Percentiles rank a stretch among this genome's conserved stretches.
Evolutionary conservation across 108 stramenopile species (phyloP).

Genomic region (Nannochloropsis salina): DNA sequence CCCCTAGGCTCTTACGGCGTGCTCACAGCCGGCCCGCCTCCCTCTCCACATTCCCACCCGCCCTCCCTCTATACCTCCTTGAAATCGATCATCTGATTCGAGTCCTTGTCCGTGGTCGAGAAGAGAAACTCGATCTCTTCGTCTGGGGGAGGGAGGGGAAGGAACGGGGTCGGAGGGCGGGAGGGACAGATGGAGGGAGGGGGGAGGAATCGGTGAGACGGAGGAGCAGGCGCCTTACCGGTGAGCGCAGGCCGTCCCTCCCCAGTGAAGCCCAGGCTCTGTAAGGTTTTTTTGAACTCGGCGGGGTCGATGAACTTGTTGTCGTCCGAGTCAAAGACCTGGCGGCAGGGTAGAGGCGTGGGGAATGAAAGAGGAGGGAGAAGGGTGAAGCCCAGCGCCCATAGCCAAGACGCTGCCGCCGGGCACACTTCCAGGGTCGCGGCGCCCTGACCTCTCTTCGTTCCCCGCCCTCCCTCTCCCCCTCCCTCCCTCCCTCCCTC

Average conservation of each 20-base stretch:
- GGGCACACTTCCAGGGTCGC: too few species aligned
- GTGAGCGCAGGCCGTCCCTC: conserved; percentile 7
- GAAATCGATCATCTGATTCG: background rate
- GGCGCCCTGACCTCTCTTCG: too few species aligned
- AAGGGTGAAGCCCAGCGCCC: background rate
- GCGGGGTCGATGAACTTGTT: background rate
- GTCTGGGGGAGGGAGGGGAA: background rate
- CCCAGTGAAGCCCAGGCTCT: conserved; percentile 10
- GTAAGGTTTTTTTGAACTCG: conserved; percentile 18
- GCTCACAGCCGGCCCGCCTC: background rate
- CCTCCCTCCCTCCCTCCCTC: background rate
- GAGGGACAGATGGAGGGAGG: background rate
- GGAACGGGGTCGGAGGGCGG: background rate
- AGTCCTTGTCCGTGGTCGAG: background rate
- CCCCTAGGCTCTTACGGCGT: too few species aligned
- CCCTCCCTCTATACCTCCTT: conserved; percentile 18
- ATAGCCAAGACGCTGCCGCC: too few species aligned
- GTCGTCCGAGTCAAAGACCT: background rate
- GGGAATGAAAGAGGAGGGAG: background rate
- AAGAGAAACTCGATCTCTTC: conserved; percentile 12
- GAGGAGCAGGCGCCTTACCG: background rate
- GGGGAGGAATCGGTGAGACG: too few species aligned
- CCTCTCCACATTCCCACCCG: background rate
- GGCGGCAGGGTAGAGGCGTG: background rate
- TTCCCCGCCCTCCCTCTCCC: background rate